phyloP scores from a whole-genome alignment of 1,284 basidiomycete species.

The Wolfiporia cocos region DNA sequence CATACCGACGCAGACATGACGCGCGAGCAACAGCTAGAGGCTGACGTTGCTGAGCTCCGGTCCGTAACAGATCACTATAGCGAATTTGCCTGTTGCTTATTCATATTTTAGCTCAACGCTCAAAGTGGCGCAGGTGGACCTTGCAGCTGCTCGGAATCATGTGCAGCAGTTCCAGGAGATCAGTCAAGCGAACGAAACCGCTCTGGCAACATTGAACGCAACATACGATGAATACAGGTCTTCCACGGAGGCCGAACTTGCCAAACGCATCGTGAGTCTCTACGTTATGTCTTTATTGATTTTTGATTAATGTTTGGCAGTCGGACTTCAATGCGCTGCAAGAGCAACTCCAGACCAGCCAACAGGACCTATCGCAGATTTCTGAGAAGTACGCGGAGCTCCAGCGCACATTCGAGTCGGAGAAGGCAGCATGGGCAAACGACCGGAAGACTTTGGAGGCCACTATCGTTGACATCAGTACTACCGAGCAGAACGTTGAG shows the following conservation, averaged over 20 bases:
- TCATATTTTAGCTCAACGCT: conserved; percentile 53
- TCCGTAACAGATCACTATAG: conserved; percentile 27
- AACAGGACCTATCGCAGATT: conserved; percentile 51
- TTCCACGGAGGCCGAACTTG: conserved; percentile 59
- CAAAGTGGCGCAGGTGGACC: conserved; percentile 71
- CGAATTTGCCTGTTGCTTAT: conserved; percentile 1
- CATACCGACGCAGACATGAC: conserved; percentile 41
- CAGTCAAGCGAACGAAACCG: conserved; percentile 75
- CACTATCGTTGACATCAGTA: conserved; percentile 69
- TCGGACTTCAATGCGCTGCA: conserved; percentile 62
- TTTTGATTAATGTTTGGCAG: conserved; percentile 30
- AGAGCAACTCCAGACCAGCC: conserved; percentile 50
- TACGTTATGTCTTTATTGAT: conserved; percentile 1
- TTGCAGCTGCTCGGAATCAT: conserved; percentile 63
- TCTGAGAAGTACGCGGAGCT: conserved; percentile 49
- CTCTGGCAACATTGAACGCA: conserved; percentile 60
- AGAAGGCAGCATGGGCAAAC: conserved; percentile 61
- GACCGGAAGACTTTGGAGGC: conserved; percentile 80
- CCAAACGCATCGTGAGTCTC: conserved; percentile 61
- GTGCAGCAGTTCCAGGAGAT: conserved; percentile 83
- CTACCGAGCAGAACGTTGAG: conserved; percentile 60
- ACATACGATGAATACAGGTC: conserved; percentile 79
- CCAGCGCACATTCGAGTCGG: conserved; percentile 57
- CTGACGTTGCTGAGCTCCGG: conserved; percentile 82
- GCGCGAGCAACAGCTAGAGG: conserved; percentile 76